Base-by-base conservation (phyloP, 257 asterid species). In the Solanum appendiculatum region DNA sequence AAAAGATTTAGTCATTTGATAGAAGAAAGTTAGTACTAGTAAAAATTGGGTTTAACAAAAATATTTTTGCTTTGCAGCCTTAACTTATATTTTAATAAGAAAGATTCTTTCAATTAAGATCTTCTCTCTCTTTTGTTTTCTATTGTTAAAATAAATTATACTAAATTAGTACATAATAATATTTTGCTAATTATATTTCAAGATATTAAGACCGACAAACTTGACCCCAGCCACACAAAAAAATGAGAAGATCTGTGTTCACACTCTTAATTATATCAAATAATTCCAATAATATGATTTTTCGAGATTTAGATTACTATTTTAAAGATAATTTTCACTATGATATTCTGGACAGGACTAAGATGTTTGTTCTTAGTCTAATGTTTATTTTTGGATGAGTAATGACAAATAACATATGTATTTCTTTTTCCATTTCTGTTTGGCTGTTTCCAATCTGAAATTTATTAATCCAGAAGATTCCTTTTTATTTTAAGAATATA, bases 1-100 rank as follows among this genome's bases (percentile, higher is more conserved):
- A 92, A 92, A 92, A 89, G 83, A 90, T 88, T 44, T 89, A 93
- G 91, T 90, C 83, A 90, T 90, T 89, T 89, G 91, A 80, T 86
- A 63, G 66, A 92, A 37, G 91, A 92, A 88, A 92, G 92, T 90
- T 91, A 91, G 3, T 66, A 27, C 4, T 14, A 68, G 89, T 90
- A 73, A 92, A 85, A 85, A 90, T 73, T 83, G 77, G 66, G 86
- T 89, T 89, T 81, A 88, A 89, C 81, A 91, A 91, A 88, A 89
- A 9, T 58, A 51, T 86, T 83, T 86, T 51, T 88, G 84, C 80
- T 54, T 89, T 90, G 93, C 92, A 89, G 93, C 91, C 87, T 90
- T 93, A 87, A 39, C 70, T 88, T 93, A 90, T 93, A 90, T 72
- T 91, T 88, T 86, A 93, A 87, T 86, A 70, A 86, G 13, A 78